Evolutionary conservation across 208 protist genomes (phyloP), one percentile per base, ranked within the genome.

Genomic region (Trypanosoma rangeli): DNA sequence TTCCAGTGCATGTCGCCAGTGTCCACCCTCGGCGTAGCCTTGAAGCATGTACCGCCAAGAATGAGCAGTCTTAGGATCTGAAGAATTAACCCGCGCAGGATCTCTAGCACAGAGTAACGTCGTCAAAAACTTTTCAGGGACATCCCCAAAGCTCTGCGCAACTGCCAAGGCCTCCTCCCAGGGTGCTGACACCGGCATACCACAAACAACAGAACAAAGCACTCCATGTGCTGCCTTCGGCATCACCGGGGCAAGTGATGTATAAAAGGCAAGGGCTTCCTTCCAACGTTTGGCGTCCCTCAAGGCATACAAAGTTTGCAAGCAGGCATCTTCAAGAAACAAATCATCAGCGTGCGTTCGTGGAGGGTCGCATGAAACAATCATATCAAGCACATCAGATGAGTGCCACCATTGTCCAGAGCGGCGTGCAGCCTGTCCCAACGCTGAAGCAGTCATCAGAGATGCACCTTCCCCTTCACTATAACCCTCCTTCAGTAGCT

Each of bases 361-460:
- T n/a, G 84, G 85, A 46, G 68, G 39, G 29, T 64, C 49, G 24
- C 81, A 82, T 7, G 50, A 33, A 0, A 75, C 70, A 29, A 95
- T 67, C 22, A 93, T 76, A 58, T 92, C 85, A 44, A 93, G 15
- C 53, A 95, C 85, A 67, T 95, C 85, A 44, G 75, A 53, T 24
- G 79, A 70, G 22, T 78, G 79, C 82, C 84, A 88, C 87, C 90
- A 95, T 50, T 71, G 58, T 42, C 76, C 80, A 16, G 72, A 82
- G 20, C 74, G 80, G 10, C 76, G 73, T 65, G 78, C 67, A 59
- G 72, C 71, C 29, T 86, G 86, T 24, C 76, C 82, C 26, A 95
- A 74, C 9, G 64, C 72, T 35, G 90, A 83, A 13, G 85, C 80
- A 4, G 82, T 85, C 35, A 93, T 83, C 18, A 81, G 29, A 80